These are phyloP conservation scores for Penicillium hordei DNA, from an alignment of 2,329 filamentous ascomycete species.

Conservation along the genomic window DNA sequence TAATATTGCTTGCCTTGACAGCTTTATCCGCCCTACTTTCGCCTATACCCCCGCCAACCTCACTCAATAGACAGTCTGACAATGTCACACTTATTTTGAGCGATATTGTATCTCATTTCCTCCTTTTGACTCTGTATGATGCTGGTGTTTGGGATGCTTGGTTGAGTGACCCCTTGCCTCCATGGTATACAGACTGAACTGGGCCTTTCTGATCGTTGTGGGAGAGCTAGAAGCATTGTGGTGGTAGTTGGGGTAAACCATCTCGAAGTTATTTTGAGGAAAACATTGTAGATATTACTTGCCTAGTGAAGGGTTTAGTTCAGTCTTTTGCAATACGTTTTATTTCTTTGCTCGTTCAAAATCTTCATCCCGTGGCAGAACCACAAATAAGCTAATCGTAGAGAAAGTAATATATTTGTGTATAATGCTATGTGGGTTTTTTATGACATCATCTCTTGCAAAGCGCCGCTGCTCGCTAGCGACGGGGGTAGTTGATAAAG, in stretches of 20 bases:
- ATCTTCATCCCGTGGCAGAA: background rate
- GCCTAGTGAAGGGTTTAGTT: conserved; percentile 29
- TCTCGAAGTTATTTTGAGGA: conserved; percentile 15
- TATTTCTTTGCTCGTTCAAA: conserved; percentile 11
- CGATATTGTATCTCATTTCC: conserved; percentile 9
- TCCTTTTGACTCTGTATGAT: conserved; percentile 11
- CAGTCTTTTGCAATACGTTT: conserved; percentile 25
- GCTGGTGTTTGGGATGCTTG: conserved; percentile 9
- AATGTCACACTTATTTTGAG: conserved; percentile 12
- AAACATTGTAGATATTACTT: conserved; percentile 38
- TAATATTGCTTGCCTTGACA: conserved; percentile 36
- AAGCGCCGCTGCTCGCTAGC: conserved; percentile 16
- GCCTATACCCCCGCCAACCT: conserved; percentile 66
- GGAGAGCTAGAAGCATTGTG: conserved; percentile 6
- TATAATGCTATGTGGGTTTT: conserved; percentile 5
- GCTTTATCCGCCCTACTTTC: conserved; percentile 80
- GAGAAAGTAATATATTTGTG: background rate
- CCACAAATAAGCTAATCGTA: background rate
- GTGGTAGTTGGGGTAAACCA: conserved; percentile 3
- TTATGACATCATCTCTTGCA: conserved; percentile 8
- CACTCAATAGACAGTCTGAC: conserved; percentile 53
- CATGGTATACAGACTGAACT: conserved; percentile 10
- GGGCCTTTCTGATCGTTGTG: conserved; percentile 9
- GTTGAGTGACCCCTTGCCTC: conserved; percentile 10
- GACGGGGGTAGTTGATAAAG: conserved; percentile 21